These are phyloP conservation scores for Trichoderma guizhouense DNA, from an alignment of 2,329 filamentous ascomycete genomes.

Conservation along the genomic window DNA sequence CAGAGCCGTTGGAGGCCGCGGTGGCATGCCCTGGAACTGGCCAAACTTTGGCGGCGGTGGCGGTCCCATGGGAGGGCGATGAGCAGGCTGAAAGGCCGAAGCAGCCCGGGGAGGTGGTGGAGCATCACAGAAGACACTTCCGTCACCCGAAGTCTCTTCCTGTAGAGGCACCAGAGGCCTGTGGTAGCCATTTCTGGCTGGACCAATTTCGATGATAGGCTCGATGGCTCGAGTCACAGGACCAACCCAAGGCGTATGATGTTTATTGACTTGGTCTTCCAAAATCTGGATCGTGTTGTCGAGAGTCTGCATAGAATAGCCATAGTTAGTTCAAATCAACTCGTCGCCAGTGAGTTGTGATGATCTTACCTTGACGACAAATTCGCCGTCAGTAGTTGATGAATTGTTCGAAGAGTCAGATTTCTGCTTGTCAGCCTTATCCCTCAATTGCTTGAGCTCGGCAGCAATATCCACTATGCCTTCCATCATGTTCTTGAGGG, in stretches of 20 bases:
- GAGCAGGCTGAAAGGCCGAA: slow-evolving; percentile 27
- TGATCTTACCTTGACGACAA: slow-evolving; percentile 31
- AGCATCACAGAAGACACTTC: not conserved
- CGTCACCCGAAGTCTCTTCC: not conserved
- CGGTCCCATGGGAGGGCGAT: slow-evolving; percentile 21
- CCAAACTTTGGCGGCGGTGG: slow-evolving; percentile 31
- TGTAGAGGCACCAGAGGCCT: slow-evolving; percentile 26
- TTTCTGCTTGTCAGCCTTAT: slow-evolving; percentile 23
- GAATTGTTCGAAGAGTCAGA: slow-evolving; percentile 12
- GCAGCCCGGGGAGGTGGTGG: slow-evolving; percentile 23
- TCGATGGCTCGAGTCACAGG: slow-evolving; percentile 34
- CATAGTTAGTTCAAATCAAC: not conserved
- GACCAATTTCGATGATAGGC: slow-evolving; percentile 28
- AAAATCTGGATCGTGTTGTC: slow-evolving; percentile 34
- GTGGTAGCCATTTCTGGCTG: slow-evolving; percentile 28
- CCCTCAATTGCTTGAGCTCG: slow-evolving; percentile 31
- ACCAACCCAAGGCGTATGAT: slow-evolving; percentile 36
- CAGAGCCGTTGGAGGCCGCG: slow-evolving; percentile 28
- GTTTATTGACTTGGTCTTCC: slow-evolving; percentile 36
- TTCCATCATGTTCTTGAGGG: slow-evolving; percentile 28
- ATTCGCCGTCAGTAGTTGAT: slow-evolving; percentile 24
- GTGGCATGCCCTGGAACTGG: slow-evolving; percentile 28
- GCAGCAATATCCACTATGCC: slow-evolving; percentile 27
- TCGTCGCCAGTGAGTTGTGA: not conserved
- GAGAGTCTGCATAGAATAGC: slow-evolving; percentile 27